Conservation (phyloP, 495 filamentous ascomycete genomes). For the Daldinia loculata region DNA sequence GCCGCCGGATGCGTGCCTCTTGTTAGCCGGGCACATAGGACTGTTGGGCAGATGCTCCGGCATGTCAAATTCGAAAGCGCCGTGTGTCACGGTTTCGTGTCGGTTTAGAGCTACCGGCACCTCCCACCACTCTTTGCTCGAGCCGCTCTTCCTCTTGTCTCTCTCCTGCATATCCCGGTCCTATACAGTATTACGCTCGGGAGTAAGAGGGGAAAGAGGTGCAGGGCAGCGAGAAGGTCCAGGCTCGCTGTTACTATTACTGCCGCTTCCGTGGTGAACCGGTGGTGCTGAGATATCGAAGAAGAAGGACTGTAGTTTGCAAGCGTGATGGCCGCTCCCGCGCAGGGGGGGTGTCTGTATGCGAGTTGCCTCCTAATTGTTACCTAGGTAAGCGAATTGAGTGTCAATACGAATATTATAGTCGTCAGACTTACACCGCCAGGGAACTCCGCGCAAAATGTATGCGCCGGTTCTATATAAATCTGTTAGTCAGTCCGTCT, state of each 20-base stretch:
- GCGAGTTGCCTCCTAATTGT: constrained; percentile 55
- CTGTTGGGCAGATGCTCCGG: constrained; percentile 72
- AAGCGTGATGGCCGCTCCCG: constrained; percentile 35
- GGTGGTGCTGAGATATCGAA: constrained; percentile 52
- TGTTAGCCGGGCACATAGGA: constrained; percentile 69
- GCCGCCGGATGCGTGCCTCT: constrained; percentile 61
- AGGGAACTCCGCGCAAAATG: constrained; percentile 33
- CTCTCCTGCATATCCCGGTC: constrained; percentile 22
- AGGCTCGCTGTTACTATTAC: neutral
- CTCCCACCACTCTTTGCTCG: constrained; percentile 46
- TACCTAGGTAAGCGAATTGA: neutral
- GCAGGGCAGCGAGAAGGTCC: neutral
- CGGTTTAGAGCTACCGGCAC: constrained; percentile 33
- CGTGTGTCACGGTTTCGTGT: constrained; percentile 9
- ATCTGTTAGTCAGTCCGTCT: neutral
- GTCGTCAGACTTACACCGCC: constrained; percentile 43
- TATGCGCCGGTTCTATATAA: constrained; percentile 5
- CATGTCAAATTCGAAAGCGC: constrained; percentile 60
- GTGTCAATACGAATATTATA: neutral
- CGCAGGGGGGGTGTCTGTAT: constrained; percentile 58
- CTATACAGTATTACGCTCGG: constrained; percentile 26
- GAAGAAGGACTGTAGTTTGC: constrained; percentile 56
- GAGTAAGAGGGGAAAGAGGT: neutral
- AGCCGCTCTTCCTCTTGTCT: constrained; percentile 16
- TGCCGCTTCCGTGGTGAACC: neutral